phyloP scores from a whole-genome alignment of 495 filamentous ascomycete genomes.

The Saxophila tyrrhenica region DNA sequence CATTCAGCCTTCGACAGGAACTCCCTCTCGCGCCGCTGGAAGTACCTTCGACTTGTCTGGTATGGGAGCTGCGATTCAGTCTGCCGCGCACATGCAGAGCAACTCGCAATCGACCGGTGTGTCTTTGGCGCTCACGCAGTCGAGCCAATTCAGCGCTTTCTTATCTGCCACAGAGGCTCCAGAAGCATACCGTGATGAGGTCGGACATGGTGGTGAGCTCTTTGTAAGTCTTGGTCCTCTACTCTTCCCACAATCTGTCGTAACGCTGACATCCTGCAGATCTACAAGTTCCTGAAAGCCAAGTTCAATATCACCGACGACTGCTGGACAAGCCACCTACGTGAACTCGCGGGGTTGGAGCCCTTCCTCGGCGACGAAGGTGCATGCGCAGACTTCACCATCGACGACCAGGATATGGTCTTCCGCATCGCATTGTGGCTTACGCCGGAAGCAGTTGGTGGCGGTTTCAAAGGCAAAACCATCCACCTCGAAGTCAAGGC shows the following conservation, averaged over 20 bases:
- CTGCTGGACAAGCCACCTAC: slow-evolving; percentile 11
- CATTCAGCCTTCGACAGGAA: no score
- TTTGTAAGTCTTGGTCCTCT: slow-evolving; percentile 1
- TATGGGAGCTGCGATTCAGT: no score
- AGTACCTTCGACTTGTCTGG: no score
- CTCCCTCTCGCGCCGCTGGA: no score
- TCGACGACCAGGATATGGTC: not conserved
- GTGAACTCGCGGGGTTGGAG: not conserved
- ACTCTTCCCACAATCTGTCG: not conserved
- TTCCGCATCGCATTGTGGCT: slow-evolving; percentile 8
- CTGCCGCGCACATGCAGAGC: not conserved
- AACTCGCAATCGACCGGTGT: not conserved
- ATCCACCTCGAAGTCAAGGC: slow-evolving; percentile 15
- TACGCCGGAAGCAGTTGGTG: not conserved
- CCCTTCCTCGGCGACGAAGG: slow-evolving; percentile 1
- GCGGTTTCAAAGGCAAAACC: not conserved
- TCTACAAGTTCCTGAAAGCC: slow-evolving; percentile 4
- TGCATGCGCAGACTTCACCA: slow-evolving; percentile 8
- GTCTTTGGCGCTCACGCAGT: not conserved
- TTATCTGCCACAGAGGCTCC: not conserved
- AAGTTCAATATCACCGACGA: not conserved
- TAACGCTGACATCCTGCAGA: not conserved
- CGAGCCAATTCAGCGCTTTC: not conserved
- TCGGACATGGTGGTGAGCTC: slow-evolving; percentile 2
- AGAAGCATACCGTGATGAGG: not conserved